These are phyloP conservation scores for Lablab purpureus DNA, from an alignment of 306 rosid species.

Conservation along the genomic window DNA sequence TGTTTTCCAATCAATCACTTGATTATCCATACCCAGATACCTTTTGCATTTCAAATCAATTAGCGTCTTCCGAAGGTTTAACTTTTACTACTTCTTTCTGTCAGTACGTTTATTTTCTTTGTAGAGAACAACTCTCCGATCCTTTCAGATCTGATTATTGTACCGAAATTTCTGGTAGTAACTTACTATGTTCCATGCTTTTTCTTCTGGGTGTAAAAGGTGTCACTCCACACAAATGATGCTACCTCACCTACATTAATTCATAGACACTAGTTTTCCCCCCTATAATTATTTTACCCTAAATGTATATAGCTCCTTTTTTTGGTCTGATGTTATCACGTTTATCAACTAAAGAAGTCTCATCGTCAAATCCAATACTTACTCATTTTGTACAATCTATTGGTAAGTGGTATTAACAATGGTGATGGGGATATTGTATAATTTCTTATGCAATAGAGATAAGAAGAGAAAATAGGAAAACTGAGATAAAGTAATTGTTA, in stretches of 20 bases:
- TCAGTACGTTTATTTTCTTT: conserved; percentile 9
- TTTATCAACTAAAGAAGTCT: background rate
- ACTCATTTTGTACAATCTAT: background rate
- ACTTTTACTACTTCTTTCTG: background rate
- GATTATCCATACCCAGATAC: background rate
- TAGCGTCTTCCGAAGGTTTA: conserved; percentile 26
- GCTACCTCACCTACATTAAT: background rate
- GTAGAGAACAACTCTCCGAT: background rate
- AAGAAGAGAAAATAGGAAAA: background rate
- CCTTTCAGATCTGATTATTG: conserved; percentile 48
- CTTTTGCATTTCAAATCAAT: background rate
- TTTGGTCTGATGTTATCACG: background rate
- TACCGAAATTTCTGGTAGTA: background rate
- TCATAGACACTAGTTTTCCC: background rate
- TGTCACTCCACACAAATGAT: conserved; percentile 3
- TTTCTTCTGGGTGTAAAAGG: conserved; percentile 36
- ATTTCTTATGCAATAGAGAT: background rate
- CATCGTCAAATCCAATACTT: conserved; percentile 3
- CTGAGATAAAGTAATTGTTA: background rate
- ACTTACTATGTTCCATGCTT: background rate
- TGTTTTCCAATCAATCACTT: conserved; percentile 49
- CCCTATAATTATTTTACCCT: background rate
- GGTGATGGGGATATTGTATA: background rate
- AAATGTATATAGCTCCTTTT: background rate
- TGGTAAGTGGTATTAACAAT: background rate